Evolutionary conservation across 306 rosid genomes (phyloP).

Genomic region (Cyclanthera cordifolia): DNA sequence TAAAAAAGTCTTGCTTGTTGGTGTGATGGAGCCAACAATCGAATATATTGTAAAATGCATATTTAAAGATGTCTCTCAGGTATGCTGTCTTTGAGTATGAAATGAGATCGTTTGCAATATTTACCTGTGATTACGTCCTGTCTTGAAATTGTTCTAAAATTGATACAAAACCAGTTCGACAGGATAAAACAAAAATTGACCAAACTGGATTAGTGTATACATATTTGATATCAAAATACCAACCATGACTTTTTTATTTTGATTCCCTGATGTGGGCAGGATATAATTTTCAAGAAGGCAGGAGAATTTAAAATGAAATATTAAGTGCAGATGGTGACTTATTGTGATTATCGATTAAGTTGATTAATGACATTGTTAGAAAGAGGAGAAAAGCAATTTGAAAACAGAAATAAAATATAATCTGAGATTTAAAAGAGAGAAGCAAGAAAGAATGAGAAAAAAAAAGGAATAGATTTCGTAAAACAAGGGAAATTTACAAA

Average conservation of each 20-base stretch:
- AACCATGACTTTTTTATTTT: not conserved
- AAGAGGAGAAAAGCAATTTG: not conserved
- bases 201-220: not conserved
- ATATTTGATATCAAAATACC: not conserved
- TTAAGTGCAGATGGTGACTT: not conserved
- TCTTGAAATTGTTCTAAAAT: not conserved
- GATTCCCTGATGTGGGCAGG: not conserved
- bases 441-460: not conserved
- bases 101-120: not conserved
- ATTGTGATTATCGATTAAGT: not conserved
- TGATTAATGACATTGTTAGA: not conserved
- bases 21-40: slow-evolving; percentile 73
- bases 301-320: not conserved
- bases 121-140: not conserved
- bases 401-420: not conserved
- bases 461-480: not conserved
- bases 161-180: not conserved
- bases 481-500: not conserved
- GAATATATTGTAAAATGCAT: slow-evolving; percentile 68
- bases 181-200: not conserved
- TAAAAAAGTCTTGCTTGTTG: slow-evolving; percentile 37
- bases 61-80: slow-evolving; percentile 60
- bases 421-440: not conserved
- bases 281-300: slow-evolving; percentile 1
- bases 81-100: slow-evolving; percentile 19